A percentile compares a stretch with the other conserved stretches of the same genome.
phyloP scores from a whole-genome alignment of 306 rosid species.

The Trifolium dubium region DNA sequence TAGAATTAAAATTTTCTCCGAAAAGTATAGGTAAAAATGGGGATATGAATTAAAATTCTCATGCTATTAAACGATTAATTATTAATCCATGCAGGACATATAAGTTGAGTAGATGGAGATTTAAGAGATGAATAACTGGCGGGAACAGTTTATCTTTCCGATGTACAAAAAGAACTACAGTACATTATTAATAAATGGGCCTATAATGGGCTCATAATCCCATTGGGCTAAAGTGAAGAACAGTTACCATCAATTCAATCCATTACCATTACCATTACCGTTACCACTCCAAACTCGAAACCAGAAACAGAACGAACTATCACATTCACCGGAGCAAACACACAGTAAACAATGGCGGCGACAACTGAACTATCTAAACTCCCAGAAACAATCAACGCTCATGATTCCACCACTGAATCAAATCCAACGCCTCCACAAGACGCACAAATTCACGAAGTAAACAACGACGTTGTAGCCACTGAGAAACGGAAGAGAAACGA shows the following conservation, averaged over 20 bases:
- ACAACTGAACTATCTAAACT: slow-evolving; percentile 45
- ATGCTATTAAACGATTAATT: too few relatives aligned
- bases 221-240: not conserved
- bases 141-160: too few relatives aligned
- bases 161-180: too few relatives aligned
- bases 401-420: slow-evolving; percentile 38
- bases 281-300: not conserved
- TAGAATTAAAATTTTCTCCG: too few relatives aligned
- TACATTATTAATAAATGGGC: slow-evolving; percentile 27
- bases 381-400: slow-evolving; percentile 50
- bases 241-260: not conserved
- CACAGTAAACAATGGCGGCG: slow-evolving; percentile 60
- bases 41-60: too few relatives aligned
- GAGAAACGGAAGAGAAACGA: slow-evolving; percentile 82
- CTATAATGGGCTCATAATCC: not conserved
- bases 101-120: too few relatives aligned
- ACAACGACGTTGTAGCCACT: slow-evolving; percentile 46
- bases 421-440: slow-evolving; percentile 16
- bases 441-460: slow-evolving; percentile 24
- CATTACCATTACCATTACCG: not conserved
- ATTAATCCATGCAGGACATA: too few relatives aligned
- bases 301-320: too few relatives aligned
- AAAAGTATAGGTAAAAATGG: too few relatives aligned
- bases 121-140: too few relatives aligned
- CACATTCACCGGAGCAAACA: slow-evolving; percentile 3